A percentile compares a stretch with the other conserved stretches of the same genome.
phyloP scores from a whole-genome alignment of 805 yeast genomes.

The Candida argentea region DNA sequence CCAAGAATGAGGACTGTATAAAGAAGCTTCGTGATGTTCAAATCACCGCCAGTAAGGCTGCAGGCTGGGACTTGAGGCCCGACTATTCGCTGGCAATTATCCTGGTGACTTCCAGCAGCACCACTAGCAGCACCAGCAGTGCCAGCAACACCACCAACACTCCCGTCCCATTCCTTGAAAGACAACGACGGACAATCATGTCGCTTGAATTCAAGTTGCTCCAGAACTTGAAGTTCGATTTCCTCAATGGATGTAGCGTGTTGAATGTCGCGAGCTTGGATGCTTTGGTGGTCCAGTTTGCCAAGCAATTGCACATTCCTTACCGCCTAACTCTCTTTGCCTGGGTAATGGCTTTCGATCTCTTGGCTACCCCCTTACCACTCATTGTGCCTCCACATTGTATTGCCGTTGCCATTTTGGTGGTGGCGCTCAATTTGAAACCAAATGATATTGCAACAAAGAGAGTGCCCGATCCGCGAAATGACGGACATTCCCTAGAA shows the following conservation, averaged over 20 bases:
- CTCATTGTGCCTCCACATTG: slow-evolving; percentile 68
- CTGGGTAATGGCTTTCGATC: slow-evolving; percentile 73
- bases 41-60: slow-evolving; percentile 33
- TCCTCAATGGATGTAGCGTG: slow-evolving; percentile 44
- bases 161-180: slow-evolving; percentile 27
- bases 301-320: slow-evolving; percentile 38
- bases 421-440: slow-evolving; percentile 45
- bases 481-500: slow-evolving; percentile 12
- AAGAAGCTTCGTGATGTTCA: slow-evolving; percentile 62
- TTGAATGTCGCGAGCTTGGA: slow-evolving; percentile 37
- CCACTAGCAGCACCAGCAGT: background rate
- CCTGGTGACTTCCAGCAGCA: background rate
- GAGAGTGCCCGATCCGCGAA: slow-evolving; percentile 3
- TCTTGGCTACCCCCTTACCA: slow-evolving; percentile 57
- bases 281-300: slow-evolving; percentile 51
- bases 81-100: slow-evolving; percentile 7
- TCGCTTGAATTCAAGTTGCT: slow-evolving; percentile 60
- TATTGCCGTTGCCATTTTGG: slow-evolving; percentile 59
- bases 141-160: background rate
- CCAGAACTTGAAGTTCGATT: slow-evolving; percentile 74
- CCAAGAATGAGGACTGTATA: slow-evolving; percentile 76
- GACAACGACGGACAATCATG: slow-evolving; percentile 46
- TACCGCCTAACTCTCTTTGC: slow-evolving; percentile 43
- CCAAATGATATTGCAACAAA: slow-evolving; percentile 15
- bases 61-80: slow-evolving; percentile 26